These are phyloP conservation scores for Rubia yunnanensis DNA, from an alignment of 257 asterid species.

Conservation along the genomic window DNA sequence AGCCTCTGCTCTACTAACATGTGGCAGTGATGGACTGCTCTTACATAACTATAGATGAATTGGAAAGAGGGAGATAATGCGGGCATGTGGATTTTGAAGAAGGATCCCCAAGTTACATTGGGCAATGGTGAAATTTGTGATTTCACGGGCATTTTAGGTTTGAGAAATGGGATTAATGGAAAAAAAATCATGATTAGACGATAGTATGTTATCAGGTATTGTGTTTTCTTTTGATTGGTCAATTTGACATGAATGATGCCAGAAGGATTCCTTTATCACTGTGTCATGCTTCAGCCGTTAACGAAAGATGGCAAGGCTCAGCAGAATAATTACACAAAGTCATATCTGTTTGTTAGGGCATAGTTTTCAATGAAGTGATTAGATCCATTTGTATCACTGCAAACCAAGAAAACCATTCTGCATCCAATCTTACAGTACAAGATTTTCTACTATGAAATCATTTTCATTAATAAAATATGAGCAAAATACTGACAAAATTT, in stretches of 20 bases:
- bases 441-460: too few relatives aligned
- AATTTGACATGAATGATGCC: background rate
- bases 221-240: background rate
- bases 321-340: background rate
- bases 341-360: background rate
- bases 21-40: background rate
- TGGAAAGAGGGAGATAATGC: background rate
- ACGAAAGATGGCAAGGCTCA: background rate
- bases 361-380: background rate
- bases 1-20: background rate
- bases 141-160: background rate
- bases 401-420: background rate
- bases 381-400: background rate
- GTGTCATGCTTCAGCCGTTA: background rate
- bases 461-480: too few relatives aligned
- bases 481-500: too few relatives aligned
- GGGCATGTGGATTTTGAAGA: background rate
- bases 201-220: background rate
- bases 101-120: background rate
- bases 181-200: background rate
- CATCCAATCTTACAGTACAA: background rate
- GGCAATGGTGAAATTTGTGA: background rate
- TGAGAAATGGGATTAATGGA: background rate
- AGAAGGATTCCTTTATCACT: background rate
- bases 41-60: too few relatives aligned